Evolutionary conservation across 768 basidiomycete genomes (phyloP), one percentile per base, ranked within the genome.

Genomic region (Pluteus cervinus): DNA sequence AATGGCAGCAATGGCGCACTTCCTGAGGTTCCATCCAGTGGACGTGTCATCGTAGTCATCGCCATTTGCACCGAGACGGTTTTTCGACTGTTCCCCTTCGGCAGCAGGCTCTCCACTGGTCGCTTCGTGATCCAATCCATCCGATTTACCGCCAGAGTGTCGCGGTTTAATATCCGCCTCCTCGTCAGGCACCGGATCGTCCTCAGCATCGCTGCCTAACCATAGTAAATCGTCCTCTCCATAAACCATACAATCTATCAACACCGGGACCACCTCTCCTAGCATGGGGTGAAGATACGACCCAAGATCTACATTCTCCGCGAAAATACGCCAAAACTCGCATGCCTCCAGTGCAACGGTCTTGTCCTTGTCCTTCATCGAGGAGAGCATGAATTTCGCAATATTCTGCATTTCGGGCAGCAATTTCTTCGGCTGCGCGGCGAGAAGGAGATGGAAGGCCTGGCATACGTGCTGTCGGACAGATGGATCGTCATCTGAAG

Each of bases 321-420:
- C 92, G 53, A 99, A 97, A 2, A 92, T 96, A 43, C 98, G 71
- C 94, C 94, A 99, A 60, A 99, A 99, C 69, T 99, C 94, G 72
- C 92, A 94, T 14, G 94, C 94, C 64, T 99, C 96, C 32, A 99
- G 71, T 3, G 94, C 92, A 38, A 91, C 93, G 44, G 82, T 84
- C 63, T 97, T 92, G 58, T 97, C 90, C 63, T 86, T 86, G 68
- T 97, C 93, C 62, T 92, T 91, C 9, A 90, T 97, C 20, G 90
- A 94, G 65, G 91, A 97, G 26, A 98, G 73, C 90, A 99, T 98
- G 61, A 94, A 99, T 57, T 94, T 90, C 16, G 93, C 91, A 28
- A 99, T 94, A 49, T 90, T 90, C 17, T 68, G 58, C 75, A 99
- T 87, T 57, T 97, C 90, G 1, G 94, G 94, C 70, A 97, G 81